phyloP scores from a whole-genome alignment of 371 early-diverging fungal genomes.

The Syncephalastrum contaminatum region DNA sequence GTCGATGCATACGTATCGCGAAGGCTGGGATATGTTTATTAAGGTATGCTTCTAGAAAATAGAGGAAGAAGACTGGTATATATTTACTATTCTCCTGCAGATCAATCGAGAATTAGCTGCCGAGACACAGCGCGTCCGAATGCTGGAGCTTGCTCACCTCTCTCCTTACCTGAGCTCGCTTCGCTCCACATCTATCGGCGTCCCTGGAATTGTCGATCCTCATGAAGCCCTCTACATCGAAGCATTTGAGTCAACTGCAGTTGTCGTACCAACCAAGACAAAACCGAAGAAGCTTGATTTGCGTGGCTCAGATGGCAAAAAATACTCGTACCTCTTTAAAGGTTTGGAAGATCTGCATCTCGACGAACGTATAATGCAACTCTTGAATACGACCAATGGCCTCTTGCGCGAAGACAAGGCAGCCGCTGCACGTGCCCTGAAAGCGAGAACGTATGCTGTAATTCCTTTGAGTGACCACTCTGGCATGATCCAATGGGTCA shows the following conservation, averaged over 20 bases:
- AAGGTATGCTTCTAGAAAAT: slow-evolving; percentile 41
- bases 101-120: slow-evolving; percentile 54
- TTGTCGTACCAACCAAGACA: slow-evolving; percentile 81
- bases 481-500: slow-evolving; percentile 99
- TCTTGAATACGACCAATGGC: slow-evolving; percentile 70
- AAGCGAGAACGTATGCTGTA: slow-evolving; percentile 87
- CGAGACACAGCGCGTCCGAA: slow-evolving; percentile 57
- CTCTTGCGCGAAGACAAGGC: slow-evolving; percentile 61
- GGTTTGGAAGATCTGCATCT: slow-evolving; percentile 91
- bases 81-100: slow-evolving; percentile 15
- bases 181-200: slow-evolving; percentile 52
- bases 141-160: slow-evolving; percentile 56
- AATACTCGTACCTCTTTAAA: slow-evolving; percentile 83
- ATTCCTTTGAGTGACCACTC: slow-evolving; percentile 90
- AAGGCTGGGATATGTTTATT: slow-evolving; percentile 60
- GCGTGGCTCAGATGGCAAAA: slow-evolving; percentile 71
- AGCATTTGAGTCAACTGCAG: slow-evolving; percentile 58
- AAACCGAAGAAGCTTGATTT: slow-evolving; percentile 88
- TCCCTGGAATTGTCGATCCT: slow-evolving; percentile 57
- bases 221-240: slow-evolving; percentile 43
- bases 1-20: slow-evolving; percentile 51
- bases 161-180: slow-evolving; percentile 64
- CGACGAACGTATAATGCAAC: slow-evolving; percentile 90
- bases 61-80: background rate
- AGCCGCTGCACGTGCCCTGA: slow-evolving; percentile 48